phyloP scores from a whole-genome alignment of 129 eudicot genomes.

The Dittrichia graveolens region DNA sequence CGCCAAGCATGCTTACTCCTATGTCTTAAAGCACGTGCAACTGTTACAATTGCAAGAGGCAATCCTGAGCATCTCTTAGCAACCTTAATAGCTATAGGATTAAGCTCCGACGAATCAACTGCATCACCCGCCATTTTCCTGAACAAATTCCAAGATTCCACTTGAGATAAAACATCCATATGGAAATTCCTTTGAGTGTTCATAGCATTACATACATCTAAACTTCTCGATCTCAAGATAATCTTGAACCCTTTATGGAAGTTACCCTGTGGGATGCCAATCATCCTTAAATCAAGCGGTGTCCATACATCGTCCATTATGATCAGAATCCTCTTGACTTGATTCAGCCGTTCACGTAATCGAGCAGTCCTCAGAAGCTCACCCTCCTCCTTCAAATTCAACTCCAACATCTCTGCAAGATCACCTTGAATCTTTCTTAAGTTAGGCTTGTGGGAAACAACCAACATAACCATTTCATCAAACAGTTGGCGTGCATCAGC shows the following conservation, averaged over 20 bases:
- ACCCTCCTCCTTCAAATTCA: constrained; percentile 42
- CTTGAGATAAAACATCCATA: constrained; percentile 37
- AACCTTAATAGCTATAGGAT: constrained; percentile 36
- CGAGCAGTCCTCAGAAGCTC: constrained; percentile 38
- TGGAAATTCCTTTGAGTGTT: constrained; percentile 33
- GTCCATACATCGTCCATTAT: constrained; percentile 49
- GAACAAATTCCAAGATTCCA: constrained; percentile 48
- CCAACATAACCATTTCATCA: constrained; percentile 45
- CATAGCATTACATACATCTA: constrained; percentile 48
- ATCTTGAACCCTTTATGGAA: constrained; percentile 46
- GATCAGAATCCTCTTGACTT: constrained; percentile 41
- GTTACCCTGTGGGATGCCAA: constrained; percentile 47
- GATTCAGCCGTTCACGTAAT: constrained; percentile 43
- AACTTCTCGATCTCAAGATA: constrained; percentile 47
- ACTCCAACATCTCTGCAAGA: constrained; percentile 43
- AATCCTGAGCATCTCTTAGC: constrained; percentile 44
- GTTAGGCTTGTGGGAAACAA: constrained; percentile 40
- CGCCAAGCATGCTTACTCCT: constrained; percentile 45
- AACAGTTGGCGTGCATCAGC: constrained; percentile 36
- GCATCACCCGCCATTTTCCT: constrained; percentile 35
- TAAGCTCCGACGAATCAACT: constrained; percentile 34
- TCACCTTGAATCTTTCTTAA: constrained; percentile 47
- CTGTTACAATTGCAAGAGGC: constrained; percentile 50
- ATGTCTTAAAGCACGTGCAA: constrained; percentile 46
- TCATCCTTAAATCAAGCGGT: constrained; percentile 36